These are phyloP conservation scores for Trichoderma citrinoviride DNA, from an alignment of 2,329 filamentous ascomycete species.

Conservation along the genomic window DNA sequence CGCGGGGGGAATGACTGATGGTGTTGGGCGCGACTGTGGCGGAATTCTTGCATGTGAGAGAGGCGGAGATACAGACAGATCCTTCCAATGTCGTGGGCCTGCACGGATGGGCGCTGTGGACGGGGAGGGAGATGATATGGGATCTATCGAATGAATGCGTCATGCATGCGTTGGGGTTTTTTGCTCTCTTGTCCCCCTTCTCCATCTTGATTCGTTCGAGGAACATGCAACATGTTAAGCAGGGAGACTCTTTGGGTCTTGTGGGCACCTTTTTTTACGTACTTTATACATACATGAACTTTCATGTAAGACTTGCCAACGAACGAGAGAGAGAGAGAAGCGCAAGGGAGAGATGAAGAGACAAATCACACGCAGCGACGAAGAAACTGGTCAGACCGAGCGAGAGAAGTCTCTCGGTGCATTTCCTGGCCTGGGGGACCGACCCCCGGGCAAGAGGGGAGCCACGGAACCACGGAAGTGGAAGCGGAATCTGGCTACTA, in stretches of 20 bases:
- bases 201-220: not conserved
- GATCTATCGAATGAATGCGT: not conserved
- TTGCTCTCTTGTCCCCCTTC: not conserved
- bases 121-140: too few species aligned
- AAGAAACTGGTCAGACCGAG: too few species aligned
- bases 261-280: too few species aligned
- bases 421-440: not conserved
- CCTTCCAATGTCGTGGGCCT: not conserved
- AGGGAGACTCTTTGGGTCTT: too few species aligned
- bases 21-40: too few species aligned
- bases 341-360: constrained; percentile 3
- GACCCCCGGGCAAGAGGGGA: not conserved
- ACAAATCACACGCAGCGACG: not conserved
- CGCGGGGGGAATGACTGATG: too few species aligned
- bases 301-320: too few species aligned
- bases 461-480: not conserved
- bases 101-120: not conserved
- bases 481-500: constrained; percentile 8
- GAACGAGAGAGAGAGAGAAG: too few species aligned
- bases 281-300: too few species aligned
- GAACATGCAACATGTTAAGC: too few species aligned
- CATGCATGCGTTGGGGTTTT: not conserved
- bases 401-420: not conserved
- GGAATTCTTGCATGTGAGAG: not conserved
- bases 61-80: not conserved